Conservation (phyloP, 2,329 filamentous ascomycete genomes). For the Sphaerulina populicola region DNA sequence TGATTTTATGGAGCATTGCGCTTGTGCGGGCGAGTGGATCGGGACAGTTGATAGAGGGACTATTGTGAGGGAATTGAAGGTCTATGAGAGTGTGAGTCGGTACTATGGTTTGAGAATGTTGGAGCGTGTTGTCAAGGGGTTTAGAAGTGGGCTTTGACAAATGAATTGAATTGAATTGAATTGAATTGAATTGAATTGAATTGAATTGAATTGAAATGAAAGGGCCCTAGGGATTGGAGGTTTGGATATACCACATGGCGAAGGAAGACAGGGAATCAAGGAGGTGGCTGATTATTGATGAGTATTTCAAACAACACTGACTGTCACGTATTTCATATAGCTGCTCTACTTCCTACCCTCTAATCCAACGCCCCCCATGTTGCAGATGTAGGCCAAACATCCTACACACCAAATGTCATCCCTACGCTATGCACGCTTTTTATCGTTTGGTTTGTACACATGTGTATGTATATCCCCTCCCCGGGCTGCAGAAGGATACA, state of each 20-base stretch:
- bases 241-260: background rate
- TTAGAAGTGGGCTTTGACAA: slow-evolving; percentile 4
- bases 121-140: slow-evolving; percentile 53
- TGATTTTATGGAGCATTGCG: slow-evolving; percentile 95
- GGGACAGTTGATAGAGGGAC: slow-evolving; percentile 61
- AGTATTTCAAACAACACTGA: too few species aligned
- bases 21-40: slow-evolving; percentile 79
- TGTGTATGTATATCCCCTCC: too few species aligned
- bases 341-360: too few species aligned
- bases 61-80: slow-evolving; percentile 55
- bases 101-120: slow-evolving; percentile 80
- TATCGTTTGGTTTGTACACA: background rate
- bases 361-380: background rate
- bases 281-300: too few species aligned
- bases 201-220: background rate
- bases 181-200: too few species aligned
- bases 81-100: slow-evolving; percentile 65
- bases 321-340: too few species aligned
- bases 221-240: background rate
- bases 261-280: background rate
- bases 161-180: too few species aligned
- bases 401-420: background rate
- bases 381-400: background rate
- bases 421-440: background rate
- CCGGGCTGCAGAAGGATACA: too few species aligned